Conservation (phyloP, 257 asterid species). For the Verbascum thapsus region DNA sequence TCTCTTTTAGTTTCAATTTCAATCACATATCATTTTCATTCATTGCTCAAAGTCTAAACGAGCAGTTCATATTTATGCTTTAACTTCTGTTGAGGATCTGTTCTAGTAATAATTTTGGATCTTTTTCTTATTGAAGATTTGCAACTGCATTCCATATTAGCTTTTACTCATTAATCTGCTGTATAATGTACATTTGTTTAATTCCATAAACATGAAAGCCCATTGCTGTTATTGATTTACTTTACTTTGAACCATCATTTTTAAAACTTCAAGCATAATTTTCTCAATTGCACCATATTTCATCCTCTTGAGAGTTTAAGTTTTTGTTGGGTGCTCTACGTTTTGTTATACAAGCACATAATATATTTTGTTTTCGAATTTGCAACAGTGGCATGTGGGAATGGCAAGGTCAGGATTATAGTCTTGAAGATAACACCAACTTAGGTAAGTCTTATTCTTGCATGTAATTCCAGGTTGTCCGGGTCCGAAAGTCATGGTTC, state of each 20-base stretch:
- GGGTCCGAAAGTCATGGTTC: too few relatives aligned
- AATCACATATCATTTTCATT: background rate
- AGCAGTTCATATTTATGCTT: conserved; percentile 3
- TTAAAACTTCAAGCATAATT: background rate
- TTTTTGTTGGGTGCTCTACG: background rate
- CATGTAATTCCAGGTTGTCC: background rate
- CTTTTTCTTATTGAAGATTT: conserved; percentile 6
- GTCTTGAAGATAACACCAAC: conserved; percentile 50
- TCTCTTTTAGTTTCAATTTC: background rate
- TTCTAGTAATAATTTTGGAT: conserved; percentile 4
- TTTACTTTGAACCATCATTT: conserved; percentile 13
- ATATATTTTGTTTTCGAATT: conserved; percentile 11
- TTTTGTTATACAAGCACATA: conserved; percentile 19
- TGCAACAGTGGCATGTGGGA: conserved; percentile 65
- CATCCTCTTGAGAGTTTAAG: background rate
- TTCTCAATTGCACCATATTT: background rate
- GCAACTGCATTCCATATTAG: conserved; percentile 9
- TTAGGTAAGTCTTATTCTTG: conserved; percentile 45
- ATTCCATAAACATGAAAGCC: background rate
- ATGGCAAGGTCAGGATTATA: conserved; percentile 63
- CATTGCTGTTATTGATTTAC: conserved; percentile 12
- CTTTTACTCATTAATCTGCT: conserved; percentile 11
- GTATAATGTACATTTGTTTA: conserved; percentile 15
- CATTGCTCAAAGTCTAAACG: background rate
- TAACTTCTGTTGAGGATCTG: conserved; percentile 18